Percentiles rank a stretch among this genome's conserved stretches.
Evolutionary conservation across 306 rosid species (phyloP).

Genomic region (Biancaea sappan): DNA sequence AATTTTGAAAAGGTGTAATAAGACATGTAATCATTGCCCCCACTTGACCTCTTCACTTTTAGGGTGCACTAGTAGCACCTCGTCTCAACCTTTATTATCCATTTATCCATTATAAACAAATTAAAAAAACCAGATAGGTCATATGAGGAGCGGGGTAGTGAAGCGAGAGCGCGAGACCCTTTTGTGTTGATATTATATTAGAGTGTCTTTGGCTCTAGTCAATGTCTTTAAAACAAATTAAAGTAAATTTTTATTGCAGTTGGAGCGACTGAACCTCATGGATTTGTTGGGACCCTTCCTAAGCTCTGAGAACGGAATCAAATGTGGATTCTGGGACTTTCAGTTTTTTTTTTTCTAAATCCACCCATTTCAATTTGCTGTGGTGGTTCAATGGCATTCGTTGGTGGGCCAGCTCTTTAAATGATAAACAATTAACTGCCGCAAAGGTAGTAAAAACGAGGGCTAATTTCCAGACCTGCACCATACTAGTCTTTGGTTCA

Average conservation of each 20-base stretch:
- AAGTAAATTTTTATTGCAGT: slow-evolving; percentile 8
- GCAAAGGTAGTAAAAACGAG: background rate
- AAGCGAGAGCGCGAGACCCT: slow-evolving; percentile 23
- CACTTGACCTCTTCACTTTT: slow-evolving; percentile 19
- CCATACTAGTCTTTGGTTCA: background rate
- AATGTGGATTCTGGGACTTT: background rate
- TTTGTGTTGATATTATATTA: too few relatives aligned
- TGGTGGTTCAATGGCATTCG: slow-evolving; percentile 1
- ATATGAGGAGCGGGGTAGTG: slow-evolving; percentile 31
- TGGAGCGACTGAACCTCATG: slow-evolving; percentile 8
- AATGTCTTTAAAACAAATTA: background rate
- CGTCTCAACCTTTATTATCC: background rate
- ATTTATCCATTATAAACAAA: background rate
- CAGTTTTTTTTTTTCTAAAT: background rate
- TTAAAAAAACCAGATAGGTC: background rate
- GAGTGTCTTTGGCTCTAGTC: background rate
- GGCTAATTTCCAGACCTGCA: background rate
- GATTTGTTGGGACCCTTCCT: slow-evolving; percentile 6
- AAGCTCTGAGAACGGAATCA: background rate
- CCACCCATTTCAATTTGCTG: background rate
- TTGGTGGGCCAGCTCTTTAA: background rate
- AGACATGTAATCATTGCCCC: background rate
- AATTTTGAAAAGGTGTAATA: background rate
- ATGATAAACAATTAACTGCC: background rate
- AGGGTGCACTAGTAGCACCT: background rate